phyloP scores from a whole-genome alignment of 257 asterid genomes.

The Jasminum sambac region DNA sequence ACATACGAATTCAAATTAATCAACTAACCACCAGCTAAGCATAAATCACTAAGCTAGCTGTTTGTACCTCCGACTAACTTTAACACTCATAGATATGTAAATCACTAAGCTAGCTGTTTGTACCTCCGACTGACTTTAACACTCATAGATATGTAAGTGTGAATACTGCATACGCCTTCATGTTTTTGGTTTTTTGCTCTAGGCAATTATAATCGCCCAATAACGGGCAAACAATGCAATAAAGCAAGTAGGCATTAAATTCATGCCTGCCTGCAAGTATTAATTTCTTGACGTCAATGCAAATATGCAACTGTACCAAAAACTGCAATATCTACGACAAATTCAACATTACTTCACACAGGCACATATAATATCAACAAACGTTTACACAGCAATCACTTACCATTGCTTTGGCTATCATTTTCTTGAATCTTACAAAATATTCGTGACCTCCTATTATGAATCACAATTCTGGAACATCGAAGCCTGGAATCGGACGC shows the following conservation, averaged over 20 bases:
- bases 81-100: no score
- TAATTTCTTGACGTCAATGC: background rate
- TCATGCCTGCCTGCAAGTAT: background rate
- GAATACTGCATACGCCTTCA: no score
- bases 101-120: no score
- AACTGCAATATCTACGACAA: background rate
- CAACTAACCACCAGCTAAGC: no score
- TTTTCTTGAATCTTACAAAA: conserved; percentile 53
- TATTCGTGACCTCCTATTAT: conserved; percentile 42
- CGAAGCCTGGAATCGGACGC: conserved; percentile 33
- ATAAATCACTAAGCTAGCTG: no score
- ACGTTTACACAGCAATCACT: background rate
- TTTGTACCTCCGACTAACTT: no score
- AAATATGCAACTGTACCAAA: background rate
- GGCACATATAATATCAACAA: background rate
- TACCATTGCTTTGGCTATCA: conserved; percentile 58
- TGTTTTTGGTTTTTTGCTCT: background rate
- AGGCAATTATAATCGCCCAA: background rate
- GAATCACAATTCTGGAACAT: conserved; percentile 28
- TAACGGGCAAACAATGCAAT: background rate
- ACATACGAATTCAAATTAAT: no score
- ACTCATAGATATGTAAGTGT: no score
- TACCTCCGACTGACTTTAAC: no score
- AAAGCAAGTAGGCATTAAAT: background rate
- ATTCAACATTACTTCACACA: background rate